phyloP scores from a whole-genome alignment of 2,329 filamentous ascomycete genomes.

The Mycosphaerelloides madeirae region DNA sequence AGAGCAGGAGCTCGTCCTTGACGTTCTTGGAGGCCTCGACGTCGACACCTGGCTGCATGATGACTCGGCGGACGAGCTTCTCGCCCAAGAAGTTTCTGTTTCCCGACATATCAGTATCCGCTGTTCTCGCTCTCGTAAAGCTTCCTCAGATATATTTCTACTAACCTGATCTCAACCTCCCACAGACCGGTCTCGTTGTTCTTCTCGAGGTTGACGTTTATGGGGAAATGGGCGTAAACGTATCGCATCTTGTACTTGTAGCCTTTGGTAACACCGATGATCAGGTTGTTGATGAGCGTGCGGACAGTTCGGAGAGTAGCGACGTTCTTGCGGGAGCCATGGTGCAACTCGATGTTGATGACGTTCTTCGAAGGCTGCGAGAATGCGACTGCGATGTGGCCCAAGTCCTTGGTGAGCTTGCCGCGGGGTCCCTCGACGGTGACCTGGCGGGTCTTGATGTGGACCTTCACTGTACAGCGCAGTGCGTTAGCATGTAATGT shows the following conservation, averaged over 20 bases:
- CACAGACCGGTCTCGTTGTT: conserved; percentile 80
- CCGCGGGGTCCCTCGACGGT: conserved; percentile 97
- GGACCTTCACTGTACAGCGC: conserved; percentile 74
- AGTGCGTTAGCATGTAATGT: conserved; percentile 18
- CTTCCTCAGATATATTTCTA: too few species aligned
- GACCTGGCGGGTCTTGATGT: conserved; percentile 94
- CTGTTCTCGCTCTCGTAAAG: not conserved
- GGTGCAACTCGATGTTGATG: conserved; percentile 98
- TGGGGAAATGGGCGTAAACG: conserved; percentile 99
- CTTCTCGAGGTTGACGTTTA: conserved; percentile 99
- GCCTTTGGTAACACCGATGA: conserved; percentile 96
- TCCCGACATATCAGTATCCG: conserved; percentile 15
- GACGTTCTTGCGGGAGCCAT: conserved; percentile 95
- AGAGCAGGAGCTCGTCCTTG: conserved; percentile 95
- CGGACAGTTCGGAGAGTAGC: conserved; percentile 97
- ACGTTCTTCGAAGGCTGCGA: conserved; percentile 75
- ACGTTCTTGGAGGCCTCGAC: conserved; percentile 84
- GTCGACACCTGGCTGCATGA: conserved; percentile 84
- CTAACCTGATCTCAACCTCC: conserved; percentile 96
- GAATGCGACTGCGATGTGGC: conserved; percentile 96
- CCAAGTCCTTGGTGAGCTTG: conserved; percentile 95
- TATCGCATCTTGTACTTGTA: conserved; percentile 99
- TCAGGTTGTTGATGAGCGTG: conserved; percentile 97
- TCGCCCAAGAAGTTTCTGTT: conserved; percentile 93
- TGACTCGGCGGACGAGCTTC: conserved; percentile 94